Conservation (phyloP, 1,284 basidiomycete genomes). For the Ceratobasidium sp. region DNA sequence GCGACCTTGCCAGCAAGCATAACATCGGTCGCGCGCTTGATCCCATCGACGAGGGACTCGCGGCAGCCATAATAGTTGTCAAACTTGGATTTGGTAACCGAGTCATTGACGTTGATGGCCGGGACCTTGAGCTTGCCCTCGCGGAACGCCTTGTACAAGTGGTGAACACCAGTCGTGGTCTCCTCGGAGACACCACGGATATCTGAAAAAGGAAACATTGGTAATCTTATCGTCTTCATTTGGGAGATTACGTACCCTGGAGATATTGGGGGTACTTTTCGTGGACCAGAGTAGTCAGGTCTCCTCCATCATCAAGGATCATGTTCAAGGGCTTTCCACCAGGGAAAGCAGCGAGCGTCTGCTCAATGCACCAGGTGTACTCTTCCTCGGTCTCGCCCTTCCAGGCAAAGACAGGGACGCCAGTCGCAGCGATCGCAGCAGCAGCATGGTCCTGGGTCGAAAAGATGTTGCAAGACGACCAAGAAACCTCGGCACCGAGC, state of each 20-base stretch:
- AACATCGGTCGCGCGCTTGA: slow-evolving; percentile 99
- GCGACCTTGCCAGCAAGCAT: slow-evolving; percentile 99
- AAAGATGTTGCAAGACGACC: slow-evolving; percentile 99
- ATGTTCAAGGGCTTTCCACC: slow-evolving; percentile 92
- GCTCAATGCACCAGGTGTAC: slow-evolving; percentile 98
- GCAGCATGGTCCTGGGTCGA: slow-evolving; percentile 99
- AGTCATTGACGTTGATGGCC: slow-evolving; percentile 99
- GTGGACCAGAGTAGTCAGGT: slow-evolving; percentile 95
- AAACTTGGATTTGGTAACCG: slow-evolving; percentile 84
- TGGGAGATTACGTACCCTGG: slow-evolving; percentile 63
- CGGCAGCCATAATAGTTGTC: slow-evolving; percentile 98
- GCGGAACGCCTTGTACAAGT: slow-evolving; percentile 97
- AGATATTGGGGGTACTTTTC: slow-evolving; percentile 95
- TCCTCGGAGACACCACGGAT: slow-evolving; percentile 98
- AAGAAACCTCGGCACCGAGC: slow-evolving; percentile 97
- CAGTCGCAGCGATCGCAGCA: slow-evolving; percentile 98
- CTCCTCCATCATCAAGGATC: slow-evolving; percentile 99
- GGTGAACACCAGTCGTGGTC: slow-evolving; percentile 99
- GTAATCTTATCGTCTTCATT: not conserved
- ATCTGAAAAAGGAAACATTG: slow-evolving; percentile 60
- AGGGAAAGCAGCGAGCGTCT: slow-evolving; percentile 88
- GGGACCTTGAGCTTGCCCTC: slow-evolving; percentile 97
- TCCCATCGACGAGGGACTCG: slow-evolving; percentile 99
- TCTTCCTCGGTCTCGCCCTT: slow-evolving; percentile 99
- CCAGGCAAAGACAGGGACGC: slow-evolving; percentile 99